Base-by-base conservation (phyloP, 2,329 filamentous ascomycete species). In the Fusarium sp. region DNA sequence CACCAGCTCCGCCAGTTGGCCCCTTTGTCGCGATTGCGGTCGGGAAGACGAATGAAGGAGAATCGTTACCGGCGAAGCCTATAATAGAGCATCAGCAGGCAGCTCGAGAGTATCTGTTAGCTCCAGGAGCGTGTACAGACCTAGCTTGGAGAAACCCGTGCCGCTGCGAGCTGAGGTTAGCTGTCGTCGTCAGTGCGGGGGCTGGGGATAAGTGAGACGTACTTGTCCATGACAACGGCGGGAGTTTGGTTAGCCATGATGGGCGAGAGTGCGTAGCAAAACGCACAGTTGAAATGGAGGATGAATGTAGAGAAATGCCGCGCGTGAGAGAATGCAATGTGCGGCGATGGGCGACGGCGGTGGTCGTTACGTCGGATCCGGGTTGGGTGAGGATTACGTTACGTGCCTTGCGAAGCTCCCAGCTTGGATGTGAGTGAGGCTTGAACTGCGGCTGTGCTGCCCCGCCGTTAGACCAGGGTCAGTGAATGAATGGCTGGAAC, bases 141-240 rank as follows among this genome's bases (percentile, higher is more conserved):
- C 96, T 82, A 99, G 91, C 87, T 99, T 99, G 65, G 96, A 98
- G 83, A 96, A 99, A 78, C 96, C 96, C 84, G 96, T 99, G 86
- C 96, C 96, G 91, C 96, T 99, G 65, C 76, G 74, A 75, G 66
- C 73, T 73, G 65, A 70, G 55, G 75, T 81, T 76, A 79, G 73
- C 71, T 74, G 56, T 71, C 55, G 58, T 71, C 64, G 66, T 71
- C 60, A 71, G 41, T 65, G 65, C 63, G 71, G 71, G 62, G 75
- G 61, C 62, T 68, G 75, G 76, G 76, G 75, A 76, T 68, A 76
- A 74, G 70, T 76, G 79, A 66, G 76, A 87, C 93, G 83, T 91
- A 97, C 96, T 99, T 99, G 96, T 99, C 96, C 95, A 99, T 99
- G 93, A 99, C 96, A 97, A 99, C 96, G 92, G 96, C 96, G 77